These are phyloP conservation scores for Colletotrichum sp. DNA, from an alignment of 2,329 filamentous ascomycete species.

Conservation along the genomic window DNA sequence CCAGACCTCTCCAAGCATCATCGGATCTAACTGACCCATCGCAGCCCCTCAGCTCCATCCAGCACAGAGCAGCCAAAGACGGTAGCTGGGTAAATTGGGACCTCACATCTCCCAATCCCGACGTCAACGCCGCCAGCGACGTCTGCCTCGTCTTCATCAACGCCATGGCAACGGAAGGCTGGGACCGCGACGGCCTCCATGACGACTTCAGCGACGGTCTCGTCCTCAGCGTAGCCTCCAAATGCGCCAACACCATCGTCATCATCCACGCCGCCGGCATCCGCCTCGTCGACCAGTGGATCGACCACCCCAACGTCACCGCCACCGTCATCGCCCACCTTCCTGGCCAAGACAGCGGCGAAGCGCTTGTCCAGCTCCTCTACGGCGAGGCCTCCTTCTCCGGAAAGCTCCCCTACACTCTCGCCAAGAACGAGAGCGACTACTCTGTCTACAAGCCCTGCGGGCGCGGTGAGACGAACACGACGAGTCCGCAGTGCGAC, in stretches of 20 bases:
- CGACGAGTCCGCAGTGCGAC: constrained; percentile 47
- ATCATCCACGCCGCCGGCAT: constrained; percentile 67
- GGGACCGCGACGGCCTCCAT: constrained; percentile 62
- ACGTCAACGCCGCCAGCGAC: constrained; percentile 54
- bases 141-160: constrained; percentile 74
- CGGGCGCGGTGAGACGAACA: constrained; percentile 27
- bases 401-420: constrained; percentile 65
- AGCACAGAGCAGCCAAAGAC: constrained; percentile 56
- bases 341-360: constrained; percentile 67
- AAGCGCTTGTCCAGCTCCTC: constrained; percentile 58
- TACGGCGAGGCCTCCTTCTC: constrained; percentile 63
- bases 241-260: constrained; percentile 67
- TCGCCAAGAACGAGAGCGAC: constrained; percentile 60
- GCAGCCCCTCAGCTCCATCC: constrained; percentile 62
- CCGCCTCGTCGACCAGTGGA: constrained; percentile 64
- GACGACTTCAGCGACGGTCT: constrained; percentile 70
- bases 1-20: too few species aligned
- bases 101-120: constrained; percentile 50
- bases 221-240: constrained; percentile 59
- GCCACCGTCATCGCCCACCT: constrained; percentile 69
- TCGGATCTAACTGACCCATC: background rate
- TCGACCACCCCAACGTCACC: constrained; percentile 68
- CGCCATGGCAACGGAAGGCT: constrained; percentile 75
- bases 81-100: constrained; percentile 67
- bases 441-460: constrained; percentile 39